Percentiles rank a stretch among this genome's conserved stretches.
phyloP scores from a whole-genome alignment of 2,329 filamentous ascomycete species.

The Neonectria magnoliae region DNA sequence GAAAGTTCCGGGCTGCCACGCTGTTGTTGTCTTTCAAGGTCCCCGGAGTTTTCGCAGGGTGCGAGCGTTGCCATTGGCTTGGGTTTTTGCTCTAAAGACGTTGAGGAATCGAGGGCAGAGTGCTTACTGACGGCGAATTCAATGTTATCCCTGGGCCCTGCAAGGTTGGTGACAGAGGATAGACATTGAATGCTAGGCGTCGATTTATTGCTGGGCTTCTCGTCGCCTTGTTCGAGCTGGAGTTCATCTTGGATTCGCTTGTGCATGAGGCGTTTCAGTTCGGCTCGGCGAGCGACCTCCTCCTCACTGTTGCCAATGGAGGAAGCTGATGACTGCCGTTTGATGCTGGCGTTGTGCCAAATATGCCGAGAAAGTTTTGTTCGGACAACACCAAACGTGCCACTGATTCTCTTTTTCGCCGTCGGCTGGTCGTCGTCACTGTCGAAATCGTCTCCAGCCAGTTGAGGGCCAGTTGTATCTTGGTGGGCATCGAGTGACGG shows the following conservation, averaged over 20 bases:
- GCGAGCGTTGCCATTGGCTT: slow-evolving; percentile 13
- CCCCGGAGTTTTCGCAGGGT: background rate
- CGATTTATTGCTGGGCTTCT: slow-evolving; percentile 45
- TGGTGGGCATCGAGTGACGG: background rate
- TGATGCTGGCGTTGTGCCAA: slow-evolving; percentile 55
- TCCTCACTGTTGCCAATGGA: slow-evolving; percentile 60
- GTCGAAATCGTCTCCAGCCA: slow-evolving; percentile 52
- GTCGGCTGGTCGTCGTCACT: slow-evolving; percentile 48
- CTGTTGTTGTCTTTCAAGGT: background rate
- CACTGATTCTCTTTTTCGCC: slow-evolving; percentile 46
- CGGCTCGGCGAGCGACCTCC: slow-evolving; percentile 64
- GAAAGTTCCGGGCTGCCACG: background rate
- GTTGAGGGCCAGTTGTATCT: slow-evolving; percentile 33
- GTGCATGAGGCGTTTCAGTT: slow-evolving; percentile 64
- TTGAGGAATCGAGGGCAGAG: slow-evolving; percentile 7
- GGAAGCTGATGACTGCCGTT: slow-evolving; percentile 52
- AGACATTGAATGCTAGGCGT: slow-evolving; percentile 37
- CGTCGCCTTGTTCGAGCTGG: slow-evolving; percentile 55
- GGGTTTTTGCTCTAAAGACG: slow-evolving; percentile 6
- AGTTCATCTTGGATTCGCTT: slow-evolving; percentile 69
- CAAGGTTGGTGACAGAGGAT: slow-evolving; percentile 42
- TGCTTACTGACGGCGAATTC: slow-evolving; percentile 52
- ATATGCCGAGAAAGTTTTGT: slow-evolving; percentile 57
- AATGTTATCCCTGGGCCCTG: slow-evolving; percentile 60
- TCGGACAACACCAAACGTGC: slow-evolving; percentile 57